A percentile compares a stretch with the other conserved stretches of the same genome.
phyloP scores from a whole-genome alignment of 352 stramenopile genomes.

The Phytophthora fragariaefolia region DNA sequence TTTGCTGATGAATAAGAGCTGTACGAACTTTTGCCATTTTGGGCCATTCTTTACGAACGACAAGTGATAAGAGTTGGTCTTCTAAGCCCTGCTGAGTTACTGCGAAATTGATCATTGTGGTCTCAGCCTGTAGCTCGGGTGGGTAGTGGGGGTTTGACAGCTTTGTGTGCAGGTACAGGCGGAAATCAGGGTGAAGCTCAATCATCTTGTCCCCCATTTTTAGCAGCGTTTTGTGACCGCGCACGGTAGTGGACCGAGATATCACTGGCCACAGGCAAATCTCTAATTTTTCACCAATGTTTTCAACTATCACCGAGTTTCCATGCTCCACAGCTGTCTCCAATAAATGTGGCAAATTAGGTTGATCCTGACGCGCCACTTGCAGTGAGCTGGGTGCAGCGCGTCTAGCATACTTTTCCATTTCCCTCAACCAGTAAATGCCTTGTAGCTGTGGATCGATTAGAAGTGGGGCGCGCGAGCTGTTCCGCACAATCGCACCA shows the following conservation, averaged over 20 bases:
- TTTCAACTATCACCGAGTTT: slow-evolving; percentile 86
- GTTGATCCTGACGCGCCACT: slow-evolving; percentile 84
- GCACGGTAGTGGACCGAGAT: slow-evolving; percentile 68
- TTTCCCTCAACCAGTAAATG: slow-evolving; percentile 89
- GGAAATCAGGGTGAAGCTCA: slow-evolving; percentile 82
- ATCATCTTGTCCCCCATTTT: slow-evolving; percentile 91
- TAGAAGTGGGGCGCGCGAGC: slow-evolving; percentile 85
- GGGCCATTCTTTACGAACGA: slow-evolving; percentile 91
- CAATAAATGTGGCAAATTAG: slow-evolving; percentile 76
- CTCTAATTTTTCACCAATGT: slow-evolving; percentile 90
- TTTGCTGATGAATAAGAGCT: slow-evolving; percentile 89
- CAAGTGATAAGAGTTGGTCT: slow-evolving; percentile 88
- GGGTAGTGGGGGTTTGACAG: slow-evolving; percentile 93
- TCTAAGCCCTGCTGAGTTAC: slow-evolving; percentile 91
- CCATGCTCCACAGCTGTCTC: slow-evolving; percentile 86
- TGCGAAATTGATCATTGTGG: slow-evolving; percentile 93
- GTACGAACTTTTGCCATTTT: slow-evolving; percentile 83
- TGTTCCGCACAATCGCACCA: slow-evolving; percentile 85
- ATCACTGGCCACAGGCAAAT: slow-evolving; percentile 89
- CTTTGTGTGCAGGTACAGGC: slow-evolving; percentile 93
- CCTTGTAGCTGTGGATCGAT: slow-evolving; percentile 93
- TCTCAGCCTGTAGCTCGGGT: slow-evolving; percentile 92
- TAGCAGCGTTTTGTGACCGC: slow-evolving; percentile 76
- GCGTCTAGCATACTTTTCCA: slow-evolving; percentile 72
- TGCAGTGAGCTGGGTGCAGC: slow-evolving; percentile 56